phyloP scores from a whole-genome alignment of 768 basidiomycete genomes.

The Cystoderma amianthinum region DNA sequence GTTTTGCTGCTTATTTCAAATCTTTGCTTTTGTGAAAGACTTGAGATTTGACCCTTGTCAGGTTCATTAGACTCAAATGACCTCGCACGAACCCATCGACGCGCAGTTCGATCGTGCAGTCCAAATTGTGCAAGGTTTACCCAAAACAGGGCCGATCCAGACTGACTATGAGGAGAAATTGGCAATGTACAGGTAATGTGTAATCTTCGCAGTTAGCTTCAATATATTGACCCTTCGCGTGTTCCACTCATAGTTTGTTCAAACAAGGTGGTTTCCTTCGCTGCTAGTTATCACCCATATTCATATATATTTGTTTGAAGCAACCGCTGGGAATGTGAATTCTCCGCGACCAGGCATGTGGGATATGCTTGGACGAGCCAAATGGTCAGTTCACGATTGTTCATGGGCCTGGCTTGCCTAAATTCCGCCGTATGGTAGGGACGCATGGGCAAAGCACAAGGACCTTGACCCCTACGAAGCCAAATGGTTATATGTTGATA shows the following conservation, averaged over 20 bases:
- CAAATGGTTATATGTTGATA: conserved; percentile 86
- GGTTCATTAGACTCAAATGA: conserved; percentile 44
- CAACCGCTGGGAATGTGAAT: conserved; percentile 85
- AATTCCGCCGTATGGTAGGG: conserved; percentile 39
- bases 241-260: conserved; percentile 59
- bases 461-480: conserved; percentile 76
- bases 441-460: conserved; percentile 92
- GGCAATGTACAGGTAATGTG: conserved; percentile 85
- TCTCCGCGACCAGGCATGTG: conserved; percentile 76
- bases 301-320: conserved; percentile 29
- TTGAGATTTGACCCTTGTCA: no score
- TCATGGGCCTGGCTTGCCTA: neutral
- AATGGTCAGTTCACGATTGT: conserved; percentile 57
- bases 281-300: conserved; percentile 1
- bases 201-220: conserved; percentile 3
- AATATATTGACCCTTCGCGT: conserved; percentile 5
- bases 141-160: conserved; percentile 92
- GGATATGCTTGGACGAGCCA: conserved; percentile 89
- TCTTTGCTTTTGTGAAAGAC: no score
- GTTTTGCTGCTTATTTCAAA: no score
- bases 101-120: conserved; percentile 91
- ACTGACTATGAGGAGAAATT: conserved; percentile 95
- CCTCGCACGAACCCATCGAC: conserved; percentile 62
- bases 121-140: conserved; percentile 86
- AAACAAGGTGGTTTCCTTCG: conserved; percentile 68